These are phyloP conservation scores for Starmerella tilneyi DNA, from an alignment of 805 yeast species.

Conservation along the genomic window DNA sequence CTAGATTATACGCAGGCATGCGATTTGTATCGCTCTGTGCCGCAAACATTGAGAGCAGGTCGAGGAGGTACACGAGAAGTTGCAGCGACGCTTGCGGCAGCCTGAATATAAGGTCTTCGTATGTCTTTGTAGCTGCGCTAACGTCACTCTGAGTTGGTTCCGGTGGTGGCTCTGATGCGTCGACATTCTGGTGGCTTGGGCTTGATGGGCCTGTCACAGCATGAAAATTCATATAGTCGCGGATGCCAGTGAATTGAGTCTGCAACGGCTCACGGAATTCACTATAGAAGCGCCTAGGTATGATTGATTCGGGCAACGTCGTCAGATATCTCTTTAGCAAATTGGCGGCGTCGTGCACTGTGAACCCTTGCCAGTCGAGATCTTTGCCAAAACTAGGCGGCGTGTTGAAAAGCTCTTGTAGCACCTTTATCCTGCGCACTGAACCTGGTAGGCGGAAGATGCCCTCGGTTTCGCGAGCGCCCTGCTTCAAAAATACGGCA, in stretches of 20 bases:
- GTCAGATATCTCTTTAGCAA: constrained; percentile 75
- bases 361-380: constrained; percentile 83
- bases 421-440: constrained; percentile 71
- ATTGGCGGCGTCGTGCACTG: constrained; percentile 95
- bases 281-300: constrained; percentile 69
- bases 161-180: not conserved
- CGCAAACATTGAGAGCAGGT: constrained; percentile 74
- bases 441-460: constrained; percentile 91
- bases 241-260: constrained; percentile 46
- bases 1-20: constrained; percentile 87
- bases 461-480: constrained; percentile 68
- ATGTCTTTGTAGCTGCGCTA: constrained; percentile 53
- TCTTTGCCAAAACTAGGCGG: constrained; percentile 87
- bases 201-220: constrained; percentile 22
- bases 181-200: not conserved
- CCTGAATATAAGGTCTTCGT: constrained; percentile 54
- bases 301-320: constrained; percentile 82
- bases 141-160: too few species aligned
- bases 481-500: constrained; percentile 71
- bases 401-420: constrained; percentile 71
- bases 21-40: constrained; percentile 64
- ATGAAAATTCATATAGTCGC: constrained; percentile 54
- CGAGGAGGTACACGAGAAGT: constrained; percentile 73
- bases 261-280: constrained; percentile 63
- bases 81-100: constrained; percentile 75